phyloP scores from a whole-genome alignment of 2,329 filamentous ascomycete species.

The Colletotrichum gigasporum region DNA sequence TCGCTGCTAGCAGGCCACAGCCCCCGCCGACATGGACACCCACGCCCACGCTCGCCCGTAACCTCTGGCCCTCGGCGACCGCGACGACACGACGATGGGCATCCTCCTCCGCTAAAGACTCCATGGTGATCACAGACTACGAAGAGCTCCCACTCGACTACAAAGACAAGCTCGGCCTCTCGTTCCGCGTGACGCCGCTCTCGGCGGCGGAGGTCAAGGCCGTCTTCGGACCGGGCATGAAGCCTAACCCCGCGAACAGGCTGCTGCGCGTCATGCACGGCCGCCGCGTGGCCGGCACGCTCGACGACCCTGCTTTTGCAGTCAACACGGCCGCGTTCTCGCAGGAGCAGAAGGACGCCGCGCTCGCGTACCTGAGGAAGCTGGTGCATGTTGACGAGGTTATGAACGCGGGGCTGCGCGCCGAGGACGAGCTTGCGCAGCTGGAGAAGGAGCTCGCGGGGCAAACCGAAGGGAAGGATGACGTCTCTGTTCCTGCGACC shows the following conservation, averaged over 20 bases:
- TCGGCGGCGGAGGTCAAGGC: slow-evolving; percentile 53
- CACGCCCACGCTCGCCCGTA: background rate
- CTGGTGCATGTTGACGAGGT: slow-evolving; percentile 68
- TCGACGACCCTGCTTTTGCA: slow-evolving; percentile 65
- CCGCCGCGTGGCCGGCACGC: slow-evolving; percentile 69
- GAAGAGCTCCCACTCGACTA: slow-evolving; percentile 67
- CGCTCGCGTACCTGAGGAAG: slow-evolving; percentile 64
- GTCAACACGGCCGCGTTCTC: slow-evolving; percentile 57
- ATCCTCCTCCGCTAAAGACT: slow-evolving; percentile 26
- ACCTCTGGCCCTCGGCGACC: slow-evolving; percentile 18
- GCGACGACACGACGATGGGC: background rate
- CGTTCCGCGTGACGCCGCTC: slow-evolving; percentile 61
- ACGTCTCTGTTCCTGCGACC: slow-evolving; percentile 21
- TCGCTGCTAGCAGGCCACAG: slow-evolving; percentile 1
- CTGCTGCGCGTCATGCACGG: slow-evolving; percentile 69
- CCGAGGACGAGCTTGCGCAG: slow-evolving; percentile 68
- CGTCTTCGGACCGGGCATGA: slow-evolving; percentile 62
- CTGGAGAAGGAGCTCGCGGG: slow-evolving; percentile 52
- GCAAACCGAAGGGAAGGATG: slow-evolving; percentile 32
- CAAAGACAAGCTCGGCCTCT: slow-evolving; percentile 62
- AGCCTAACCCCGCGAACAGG: slow-evolving; percentile 56
- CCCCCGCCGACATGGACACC: slow-evolving; percentile 14
- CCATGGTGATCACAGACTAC: slow-evolving; percentile 61
- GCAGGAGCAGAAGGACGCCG: slow-evolving; percentile 52
- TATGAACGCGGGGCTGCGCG: slow-evolving; percentile 67